phyloP scores from a whole-genome alignment of 495 filamentous ascomycete genomes.

The Penicillium salamii region DNA sequence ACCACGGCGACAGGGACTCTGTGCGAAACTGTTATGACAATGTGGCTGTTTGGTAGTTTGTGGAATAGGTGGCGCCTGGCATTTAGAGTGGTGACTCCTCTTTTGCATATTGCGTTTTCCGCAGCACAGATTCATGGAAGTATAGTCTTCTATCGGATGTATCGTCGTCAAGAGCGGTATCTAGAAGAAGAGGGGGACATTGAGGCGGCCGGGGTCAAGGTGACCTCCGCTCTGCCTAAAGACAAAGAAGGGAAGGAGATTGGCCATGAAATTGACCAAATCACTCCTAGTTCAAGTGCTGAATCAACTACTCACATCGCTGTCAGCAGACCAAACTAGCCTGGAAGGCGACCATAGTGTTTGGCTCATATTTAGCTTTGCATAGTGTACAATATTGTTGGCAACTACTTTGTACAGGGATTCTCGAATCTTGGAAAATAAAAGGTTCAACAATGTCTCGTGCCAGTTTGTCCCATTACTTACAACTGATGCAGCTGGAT shows the following conservation, averaged over 20 bases:
- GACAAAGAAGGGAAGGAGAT: neutral
- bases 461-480: no score
- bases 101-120: constrained; percentile 45
- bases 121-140: constrained; percentile 46
- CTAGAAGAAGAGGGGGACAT: constrained; percentile 1
- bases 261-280: neutral
- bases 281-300: no score
- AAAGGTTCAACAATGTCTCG: no score
- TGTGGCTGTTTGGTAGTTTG: constrained; percentile 47
- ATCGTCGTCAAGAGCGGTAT: constrained; percentile 25
- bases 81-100: constrained; percentile 48
- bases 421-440: no score
- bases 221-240: no score
- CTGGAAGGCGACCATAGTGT: no score
- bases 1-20: constrained; percentile 42
- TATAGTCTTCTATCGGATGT: constrained; percentile 44
- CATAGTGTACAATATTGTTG: no score
- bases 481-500: no score
- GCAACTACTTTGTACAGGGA: no score
- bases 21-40: constrained; percentile 44
- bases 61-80: constrained; percentile 46
- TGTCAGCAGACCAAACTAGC: no score
- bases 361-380: no score
- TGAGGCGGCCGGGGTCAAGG: neutral
- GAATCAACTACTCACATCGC: no score